Percentiles rank a stretch among this genome's conserved stretches.
Conservation (phyloP, 2,329 filamentous ascomycete genomes). For the Ramularia endophylla region DNA sequence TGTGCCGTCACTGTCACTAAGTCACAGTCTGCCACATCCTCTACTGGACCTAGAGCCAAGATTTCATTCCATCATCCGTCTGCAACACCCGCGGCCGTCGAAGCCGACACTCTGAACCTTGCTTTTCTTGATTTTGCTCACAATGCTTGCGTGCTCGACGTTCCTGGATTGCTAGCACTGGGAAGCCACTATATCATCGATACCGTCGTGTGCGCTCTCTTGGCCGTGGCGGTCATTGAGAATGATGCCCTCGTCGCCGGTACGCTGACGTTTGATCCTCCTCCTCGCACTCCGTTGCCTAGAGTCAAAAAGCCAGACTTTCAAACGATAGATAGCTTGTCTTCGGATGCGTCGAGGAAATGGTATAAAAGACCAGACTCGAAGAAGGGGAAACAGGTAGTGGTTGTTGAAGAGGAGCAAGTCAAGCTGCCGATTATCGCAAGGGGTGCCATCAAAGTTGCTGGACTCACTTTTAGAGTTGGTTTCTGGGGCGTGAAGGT, state of each 20-base stretch:
- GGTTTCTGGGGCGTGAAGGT: constrained; percentile 40
- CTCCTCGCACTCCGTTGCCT: constrained; percentile 20
- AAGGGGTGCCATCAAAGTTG: constrained; percentile 33
- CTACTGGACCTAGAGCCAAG: constrained; percentile 20
- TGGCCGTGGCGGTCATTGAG: constrained; percentile 43
- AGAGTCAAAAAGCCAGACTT: constrained; percentile 1
- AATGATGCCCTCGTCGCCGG: constrained; percentile 28
- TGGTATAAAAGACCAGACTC: constrained; percentile 11
- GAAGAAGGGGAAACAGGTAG: constrained; percentile 13
- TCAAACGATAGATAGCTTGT: constrained; percentile 2
- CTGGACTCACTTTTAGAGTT: constrained; percentile 39
- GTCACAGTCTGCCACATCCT: constrained; percentile 22
- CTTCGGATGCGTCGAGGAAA: constrained; percentile 8
- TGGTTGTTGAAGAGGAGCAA: constrained; percentile 23
- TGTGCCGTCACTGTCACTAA: constrained; percentile 38
- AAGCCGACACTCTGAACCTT: constrained; percentile 36
- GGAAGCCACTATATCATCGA: constrained; percentile 43
- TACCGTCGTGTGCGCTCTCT: constrained; percentile 37
- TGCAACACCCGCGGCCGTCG: constrained; percentile 35
- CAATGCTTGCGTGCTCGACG: constrained; percentile 38
- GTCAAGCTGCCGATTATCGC: constrained; percentile 35
- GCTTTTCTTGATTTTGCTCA: constrained; percentile 41
- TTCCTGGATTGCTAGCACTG: constrained; percentile 37
- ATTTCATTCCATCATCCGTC: constrained; percentile 35
- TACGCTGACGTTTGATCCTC: constrained; percentile 28